Evolutionary conservation across 83 land plant species (phyloP).

Genomic region (Diphasiastrum complanatum): DNA sequence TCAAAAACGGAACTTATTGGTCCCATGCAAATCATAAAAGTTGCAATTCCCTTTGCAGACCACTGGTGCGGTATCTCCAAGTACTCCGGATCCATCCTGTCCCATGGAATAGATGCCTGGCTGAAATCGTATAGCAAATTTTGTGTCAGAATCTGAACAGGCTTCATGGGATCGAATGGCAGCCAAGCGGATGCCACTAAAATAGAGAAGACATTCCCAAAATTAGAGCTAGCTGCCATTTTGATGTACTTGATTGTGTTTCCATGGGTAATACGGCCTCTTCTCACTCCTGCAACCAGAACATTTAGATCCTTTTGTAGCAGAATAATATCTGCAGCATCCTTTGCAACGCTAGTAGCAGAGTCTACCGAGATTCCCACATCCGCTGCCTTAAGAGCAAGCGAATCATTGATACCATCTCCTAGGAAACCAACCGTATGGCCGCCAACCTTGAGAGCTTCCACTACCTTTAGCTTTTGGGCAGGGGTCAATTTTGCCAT

Average conservation of each 20-base stretch:
- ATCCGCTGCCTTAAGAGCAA: constrained; percentile 50
- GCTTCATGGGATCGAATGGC: constrained; percentile 37
- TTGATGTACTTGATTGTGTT: constrained; percentile 58
- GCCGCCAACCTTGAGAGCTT: constrained; percentile 36
- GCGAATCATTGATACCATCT: constrained; percentile 54
- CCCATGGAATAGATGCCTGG: constrained; percentile 61
- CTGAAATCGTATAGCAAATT: constrained; percentile 43
- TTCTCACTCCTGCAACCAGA: constrained; percentile 47
- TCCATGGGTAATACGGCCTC: constrained; percentile 42
- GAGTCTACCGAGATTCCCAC: constrained; percentile 60
- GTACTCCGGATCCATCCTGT: constrained; percentile 47
- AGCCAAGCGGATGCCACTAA: constrained; percentile 39
- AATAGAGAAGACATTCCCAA: constrained; percentile 42
- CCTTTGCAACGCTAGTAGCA: constrained; percentile 44
- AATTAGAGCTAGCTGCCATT: constrained; percentile 42
- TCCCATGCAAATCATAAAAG: constrained; percentile 48
- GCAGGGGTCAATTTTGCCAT: constrained; percentile 49
- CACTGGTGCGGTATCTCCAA: constrained; percentile 38
- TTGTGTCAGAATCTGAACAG: constrained; percentile 47
- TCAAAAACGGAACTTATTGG: constrained; percentile 39
- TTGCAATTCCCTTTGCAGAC: constrained; percentile 29
- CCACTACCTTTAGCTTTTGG: constrained; percentile 46
- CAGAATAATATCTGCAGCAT: constrained; percentile 45
- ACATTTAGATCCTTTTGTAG: constrained; percentile 58
- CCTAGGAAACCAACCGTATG: constrained; percentile 53